These are phyloP conservation scores for Diutina rugosa DNA, from an alignment of 1,139 yeast genomes.

Conservation along the genomic window DNA sequence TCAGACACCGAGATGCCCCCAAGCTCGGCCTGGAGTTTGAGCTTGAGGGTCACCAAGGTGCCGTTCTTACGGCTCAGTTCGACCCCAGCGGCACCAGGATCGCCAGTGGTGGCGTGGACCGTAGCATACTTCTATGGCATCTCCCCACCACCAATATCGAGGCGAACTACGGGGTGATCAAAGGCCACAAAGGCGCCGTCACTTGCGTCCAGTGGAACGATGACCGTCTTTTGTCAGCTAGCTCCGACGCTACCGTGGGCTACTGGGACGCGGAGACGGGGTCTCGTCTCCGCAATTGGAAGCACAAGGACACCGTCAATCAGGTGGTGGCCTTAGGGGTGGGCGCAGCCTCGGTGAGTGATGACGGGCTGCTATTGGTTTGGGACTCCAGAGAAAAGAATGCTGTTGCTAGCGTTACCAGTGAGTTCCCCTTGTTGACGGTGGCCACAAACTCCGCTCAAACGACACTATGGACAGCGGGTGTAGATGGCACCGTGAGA, in stretches of 20 bases:
- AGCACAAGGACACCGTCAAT: conserved; percentile 27
- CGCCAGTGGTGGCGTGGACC: conserved; percentile 44
- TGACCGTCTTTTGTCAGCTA: conserved; percentile 23
- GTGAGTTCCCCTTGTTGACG: conserved; percentile 47
- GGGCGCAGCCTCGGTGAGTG: conserved; percentile 33
- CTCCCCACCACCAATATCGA: conserved; percentile 15
- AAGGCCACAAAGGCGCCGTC: conserved; percentile 38
- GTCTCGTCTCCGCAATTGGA: conserved; percentile 39
- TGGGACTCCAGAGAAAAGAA: conserved; percentile 56
- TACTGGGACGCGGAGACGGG: conserved; percentile 50
- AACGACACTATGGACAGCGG: conserved; percentile 38
- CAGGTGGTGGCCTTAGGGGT: conserved; percentile 13
- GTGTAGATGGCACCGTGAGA: conserved; percentile 51
- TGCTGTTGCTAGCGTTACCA: conserved; percentile 22
- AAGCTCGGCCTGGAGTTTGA: conserved; percentile 10
- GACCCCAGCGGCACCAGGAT: conserved; percentile 25
- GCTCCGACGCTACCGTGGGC: conserved; percentile 41
- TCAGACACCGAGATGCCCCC: background rate
- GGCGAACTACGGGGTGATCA: conserved; percentile 22
- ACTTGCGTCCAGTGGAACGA: conserved; percentile 36
- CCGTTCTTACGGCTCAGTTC: conserved; percentile 33
- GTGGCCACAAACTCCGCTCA: conserved; percentile 30
- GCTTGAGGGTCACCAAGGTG: conserved; percentile 36
- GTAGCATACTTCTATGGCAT: conserved; percentile 32
- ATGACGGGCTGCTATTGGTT: conserved; percentile 43